Conservation (phyloP, 306 rosid genomes). For the Corylus americana region DNA sequence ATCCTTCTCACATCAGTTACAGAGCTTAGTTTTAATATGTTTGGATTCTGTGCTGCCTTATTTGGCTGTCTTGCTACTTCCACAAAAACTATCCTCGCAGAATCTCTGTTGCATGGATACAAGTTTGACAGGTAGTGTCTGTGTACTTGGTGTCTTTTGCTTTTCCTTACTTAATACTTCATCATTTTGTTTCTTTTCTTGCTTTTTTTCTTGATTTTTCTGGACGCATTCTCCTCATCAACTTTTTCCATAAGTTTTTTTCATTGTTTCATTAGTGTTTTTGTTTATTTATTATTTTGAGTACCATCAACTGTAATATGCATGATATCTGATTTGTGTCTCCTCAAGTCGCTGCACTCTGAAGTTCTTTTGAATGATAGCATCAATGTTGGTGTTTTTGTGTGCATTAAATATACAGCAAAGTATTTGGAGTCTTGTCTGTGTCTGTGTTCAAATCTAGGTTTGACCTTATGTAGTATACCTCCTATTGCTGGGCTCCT, state of each 20-base stretch:
- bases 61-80: conserved; percentile 98
- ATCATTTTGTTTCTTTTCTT: conserved; percentile 1
- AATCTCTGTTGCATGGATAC: conserved; percentile 89
- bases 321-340: neutral
- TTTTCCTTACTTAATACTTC: neutral
- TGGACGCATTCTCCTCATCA: neutral
- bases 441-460: neutral
- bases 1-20: conserved; percentile 94
- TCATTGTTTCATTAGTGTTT: neutral
- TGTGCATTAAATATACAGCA: neutral
- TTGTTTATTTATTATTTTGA: neutral
- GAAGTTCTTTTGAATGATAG: neutral
- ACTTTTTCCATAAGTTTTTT: neutral
- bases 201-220: conserved; percentile 5
- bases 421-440: neutral
- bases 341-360: neutral
- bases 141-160: conserved; percentile 19
- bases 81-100: conserved; percentile 95
- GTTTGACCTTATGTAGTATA: neutral
- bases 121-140: conserved; percentile 83
- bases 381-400: neutral
- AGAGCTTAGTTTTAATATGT: conserved; percentile 89
- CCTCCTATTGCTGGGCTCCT: neutral
- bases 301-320: neutral
- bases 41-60: conserved; percentile 97